Conservation (phyloP, 257 asterid genomes). For the Lithospermum erythrorhizon region DNA sequence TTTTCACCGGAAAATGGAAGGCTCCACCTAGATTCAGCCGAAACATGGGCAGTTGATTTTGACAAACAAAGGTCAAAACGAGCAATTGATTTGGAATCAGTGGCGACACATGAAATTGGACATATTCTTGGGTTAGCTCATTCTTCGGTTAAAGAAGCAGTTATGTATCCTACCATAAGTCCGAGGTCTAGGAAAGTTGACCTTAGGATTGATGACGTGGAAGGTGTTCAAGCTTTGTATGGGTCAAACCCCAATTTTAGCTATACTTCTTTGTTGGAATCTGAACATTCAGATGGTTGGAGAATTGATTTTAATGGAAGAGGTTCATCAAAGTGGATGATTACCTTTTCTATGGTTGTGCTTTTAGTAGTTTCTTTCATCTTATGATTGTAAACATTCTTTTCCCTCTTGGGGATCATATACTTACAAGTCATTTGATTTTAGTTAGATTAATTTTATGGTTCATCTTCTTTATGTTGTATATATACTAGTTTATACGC, state of each 20-base stretch:
- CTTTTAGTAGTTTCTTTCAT: slow-evolving; percentile 15
- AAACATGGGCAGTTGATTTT: slow-evolving; percentile 77
- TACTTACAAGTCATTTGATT: background rate
- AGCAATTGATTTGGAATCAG: slow-evolving; percentile 91
- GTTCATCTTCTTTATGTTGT: no score
- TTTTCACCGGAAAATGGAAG: slow-evolving; percentile 90
- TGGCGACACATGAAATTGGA: slow-evolving; percentile 92
- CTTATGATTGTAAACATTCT: slow-evolving; percentile 17
- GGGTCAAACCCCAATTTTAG: slow-evolving; percentile 77
- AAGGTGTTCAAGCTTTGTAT: slow-evolving; percentile 60
- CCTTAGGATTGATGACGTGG: slow-evolving; percentile 73
- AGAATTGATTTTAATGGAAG: slow-evolving; percentile 15
- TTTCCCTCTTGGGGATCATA: background rate
- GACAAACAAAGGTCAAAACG: slow-evolving; percentile 33
- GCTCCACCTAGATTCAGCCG: slow-evolving; percentile 71
- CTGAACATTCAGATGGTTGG: slow-evolving; percentile 50
- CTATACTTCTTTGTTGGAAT: slow-evolving; percentile 36
- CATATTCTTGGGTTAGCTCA: slow-evolving; percentile 84
- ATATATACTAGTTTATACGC: no score
- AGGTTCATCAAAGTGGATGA: slow-evolving; percentile 25
- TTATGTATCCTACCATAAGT: slow-evolving; percentile 78
- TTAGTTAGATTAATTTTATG: background rate
- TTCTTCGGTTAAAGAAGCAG: slow-evolving; percentile 67
- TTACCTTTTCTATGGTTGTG: slow-evolving; percentile 9
- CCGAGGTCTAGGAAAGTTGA: slow-evolving; percentile 72